Conservation (phyloP, 352 stramenopile genomes). For the Thraustochytrium sp. region DNA sequence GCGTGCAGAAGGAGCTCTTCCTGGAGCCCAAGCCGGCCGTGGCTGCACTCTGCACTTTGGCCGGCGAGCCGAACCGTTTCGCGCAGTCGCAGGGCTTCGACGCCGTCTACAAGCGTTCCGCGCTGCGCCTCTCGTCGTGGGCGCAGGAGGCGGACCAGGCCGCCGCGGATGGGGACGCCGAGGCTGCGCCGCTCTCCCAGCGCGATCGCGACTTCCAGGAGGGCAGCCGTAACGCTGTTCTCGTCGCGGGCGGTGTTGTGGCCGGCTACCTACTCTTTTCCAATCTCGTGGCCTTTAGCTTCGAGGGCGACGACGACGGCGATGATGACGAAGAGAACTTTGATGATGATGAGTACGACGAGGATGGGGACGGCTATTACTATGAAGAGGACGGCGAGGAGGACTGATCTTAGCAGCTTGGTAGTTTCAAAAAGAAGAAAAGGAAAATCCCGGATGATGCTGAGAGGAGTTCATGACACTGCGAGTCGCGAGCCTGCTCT, state of each 20-base stretch:
- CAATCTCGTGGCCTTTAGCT: background rate
- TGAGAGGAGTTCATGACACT: too few relatives aligned
- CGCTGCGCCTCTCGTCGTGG: background rate
- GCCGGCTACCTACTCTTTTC: slow-evolving; percentile 3
- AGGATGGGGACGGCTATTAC: background rate
- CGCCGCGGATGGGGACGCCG: background rate
- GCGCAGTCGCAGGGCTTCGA: background rate
- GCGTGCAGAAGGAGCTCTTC: slow-evolving; percentile 8
- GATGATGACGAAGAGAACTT: background rate
- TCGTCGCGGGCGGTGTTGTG: background rate
- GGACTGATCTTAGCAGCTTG: background rate
- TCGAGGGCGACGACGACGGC: background rate
- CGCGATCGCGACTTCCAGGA: slow-evolving; percentile 15
- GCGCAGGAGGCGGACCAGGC: background rate
- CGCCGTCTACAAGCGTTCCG: background rate
- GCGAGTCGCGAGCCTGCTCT: too few relatives aligned
- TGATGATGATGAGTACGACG: background rate
- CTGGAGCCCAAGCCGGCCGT: background rate
- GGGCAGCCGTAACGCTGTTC: background rate
- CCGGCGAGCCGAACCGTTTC: background rate
- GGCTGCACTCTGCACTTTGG: background rate
- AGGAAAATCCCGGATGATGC: too few relatives aligned
- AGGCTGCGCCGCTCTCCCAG: background rate
- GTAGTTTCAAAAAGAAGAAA: background rate
- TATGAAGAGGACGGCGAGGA: slow-evolving; percentile 1